Base-by-base conservation (phyloP, 495 filamentous ascomycete genomes). In the Penicillium longicatenatum region DNA sequence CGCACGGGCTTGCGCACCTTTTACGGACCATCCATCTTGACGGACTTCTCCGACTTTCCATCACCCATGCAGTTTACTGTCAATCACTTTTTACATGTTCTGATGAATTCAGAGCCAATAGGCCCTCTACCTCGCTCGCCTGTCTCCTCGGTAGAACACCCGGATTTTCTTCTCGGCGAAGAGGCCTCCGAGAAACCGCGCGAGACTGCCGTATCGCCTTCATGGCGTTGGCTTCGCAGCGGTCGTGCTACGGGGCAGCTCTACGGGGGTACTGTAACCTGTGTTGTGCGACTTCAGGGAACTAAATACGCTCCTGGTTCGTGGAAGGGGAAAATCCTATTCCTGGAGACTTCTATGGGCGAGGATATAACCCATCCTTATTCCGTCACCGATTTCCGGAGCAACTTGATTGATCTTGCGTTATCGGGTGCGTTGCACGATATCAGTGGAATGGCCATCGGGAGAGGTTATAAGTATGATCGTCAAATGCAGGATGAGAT, bases 401-500 rank as follows among this genome's bases (percentile, higher is more conserved):
- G 20, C 20, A 46, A 26, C 22, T 12, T 26, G 22, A 19, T 46
- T 14, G 44, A 46, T 46, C 44, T 46, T 26, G 44, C 22, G 11
- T 26, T 46, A 9, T 46, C 22, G 0, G 17, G 22, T 21, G 44
- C 20, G 8, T 8, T 46, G 19, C 11, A 14, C 20, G 44, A 46
- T 6, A 46, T 26, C 20, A 19, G 44, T 19, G 44, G 44, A 6
- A 3, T 46, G 19, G 17, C 9, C 20, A 26, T 46, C 20, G 44
- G 44, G 20, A 26, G 44, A 46, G 44, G 17, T 12, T 46, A 26
- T 6, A 46, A 46, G 20, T 46, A 46, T 46, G 44, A 46, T 46
- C 3, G 1, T 19, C n/a, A 3, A 19, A 21, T 46, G 44, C 44
- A 26, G 6, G 44, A 46, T 2, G 44, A 46, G 20, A 16, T 46